Evolutionary conservation across 1,284 basidiomycete species (phyloP), one percentile per base, ranked within the genome.

Genomic region (Austroboletus niveus): DNA sequence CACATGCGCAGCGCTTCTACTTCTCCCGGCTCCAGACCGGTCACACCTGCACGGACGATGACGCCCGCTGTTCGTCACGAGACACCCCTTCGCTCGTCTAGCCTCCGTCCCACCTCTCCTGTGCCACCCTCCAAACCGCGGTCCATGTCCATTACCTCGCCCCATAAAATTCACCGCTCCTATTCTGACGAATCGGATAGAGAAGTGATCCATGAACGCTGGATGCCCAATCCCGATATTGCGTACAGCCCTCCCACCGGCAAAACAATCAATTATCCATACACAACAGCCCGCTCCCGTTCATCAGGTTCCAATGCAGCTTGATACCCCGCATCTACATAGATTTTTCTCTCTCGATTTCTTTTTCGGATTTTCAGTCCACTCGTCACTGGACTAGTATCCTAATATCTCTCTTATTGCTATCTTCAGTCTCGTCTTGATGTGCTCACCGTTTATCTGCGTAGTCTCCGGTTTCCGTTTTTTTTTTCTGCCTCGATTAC

Each of bases 121-220:
- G 68, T 70, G 46, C 72, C 72, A 53, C 66, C 74, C 8, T 74
- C 75, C 17, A 77, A 75, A 57, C 70, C 76, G 14, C 74, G 79
- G 32, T 63, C 71, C 22, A 66, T 77, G 54, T 75, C 78, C 31
- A 51, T 63, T 15, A 66, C 74, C n/a, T 73, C 74, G 40, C 75
- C 79, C 45, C 71, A 73, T 45, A 75, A 76, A 70, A 75, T 79
- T 61, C 59, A 64, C 41, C 72, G 79, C 46, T 75, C 76, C 31
- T 69, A 77, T 51, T 79, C 79, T 39, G 80, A 81, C 57, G 80
- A 82, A 68, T 79, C 65, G 47, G 68, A 67, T 43, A 64, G 69
- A 55, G 69, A 72, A 51, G 61, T 67, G 61, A 69, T 78, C 36
- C 79, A 77, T 47, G 75, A 81, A 59, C 72, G 75, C 36, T 81